A percentile compares a stretch with the other conserved stretches of the same genome.
phyloP scores from a whole-genome alignment of 106 monocot species.

The Acorus gramineus region DNA sequence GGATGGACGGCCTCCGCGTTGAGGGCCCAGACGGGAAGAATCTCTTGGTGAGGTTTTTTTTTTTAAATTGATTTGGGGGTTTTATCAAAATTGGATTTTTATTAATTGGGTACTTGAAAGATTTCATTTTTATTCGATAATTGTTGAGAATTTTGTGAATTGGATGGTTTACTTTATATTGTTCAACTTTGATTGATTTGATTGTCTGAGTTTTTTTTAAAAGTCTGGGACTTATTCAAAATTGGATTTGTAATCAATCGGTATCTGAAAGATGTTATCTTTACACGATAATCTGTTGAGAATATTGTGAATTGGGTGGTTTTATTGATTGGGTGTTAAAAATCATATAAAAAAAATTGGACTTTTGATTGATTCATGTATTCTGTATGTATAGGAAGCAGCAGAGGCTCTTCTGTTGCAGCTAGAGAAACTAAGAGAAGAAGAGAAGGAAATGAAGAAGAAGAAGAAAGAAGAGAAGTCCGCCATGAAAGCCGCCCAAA shows the following conservation, averaged over 20 bases:
- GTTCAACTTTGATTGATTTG: too few relatives aligned
- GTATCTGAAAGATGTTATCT: too few relatives aligned
- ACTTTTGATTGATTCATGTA: neutral
- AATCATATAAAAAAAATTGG: neutral
- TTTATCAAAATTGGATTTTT: conserved; percentile 1
- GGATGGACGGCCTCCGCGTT: neutral
- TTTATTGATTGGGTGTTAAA: neutral
- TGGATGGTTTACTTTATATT: too few relatives aligned
- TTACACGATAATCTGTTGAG: too few relatives aligned
- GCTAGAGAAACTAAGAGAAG: conserved; percentile 31
- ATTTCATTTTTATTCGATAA: neutral
- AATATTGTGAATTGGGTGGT: too few relatives aligned
- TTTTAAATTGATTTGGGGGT: neutral
- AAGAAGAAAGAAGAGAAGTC: conserved; percentile 10
- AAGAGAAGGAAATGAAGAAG: conserved; percentile 50
- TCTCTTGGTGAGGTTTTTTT: conserved; percentile 25
- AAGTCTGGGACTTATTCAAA: too few relatives aligned
- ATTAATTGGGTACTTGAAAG: neutral
- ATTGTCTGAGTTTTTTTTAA: too few relatives aligned
- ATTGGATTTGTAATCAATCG: too few relatives aligned
- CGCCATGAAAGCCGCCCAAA: conserved; percentile 19
- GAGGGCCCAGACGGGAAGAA: conserved; percentile 11
- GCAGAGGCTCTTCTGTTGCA: conserved; percentile 38
- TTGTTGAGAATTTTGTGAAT: too few relatives aligned
- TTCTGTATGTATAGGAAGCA: conserved; percentile 34